Evolutionary conservation across 169 alveolate genomes (phyloP).

Genomic region (Pseudocohnilembus persalinus): DNA sequence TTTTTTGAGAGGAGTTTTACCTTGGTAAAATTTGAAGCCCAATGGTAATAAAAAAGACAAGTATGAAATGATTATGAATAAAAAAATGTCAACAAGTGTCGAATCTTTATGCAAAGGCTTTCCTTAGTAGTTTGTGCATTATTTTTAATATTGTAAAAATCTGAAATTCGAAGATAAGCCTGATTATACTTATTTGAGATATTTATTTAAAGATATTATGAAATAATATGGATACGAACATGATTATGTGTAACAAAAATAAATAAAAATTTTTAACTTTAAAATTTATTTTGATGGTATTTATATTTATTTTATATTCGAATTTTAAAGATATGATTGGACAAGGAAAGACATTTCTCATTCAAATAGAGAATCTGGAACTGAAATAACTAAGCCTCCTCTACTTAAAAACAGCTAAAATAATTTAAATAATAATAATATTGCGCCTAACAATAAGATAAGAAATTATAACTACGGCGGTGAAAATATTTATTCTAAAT

Average conservation of each 20-base stretch:
- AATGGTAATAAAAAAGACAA: constrained; percentile 65
- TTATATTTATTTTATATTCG: too few relatives aligned
- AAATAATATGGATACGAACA: constrained; percentile 45
- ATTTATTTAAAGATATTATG: constrained; percentile 55
- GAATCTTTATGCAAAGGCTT: constrained; percentile 65
- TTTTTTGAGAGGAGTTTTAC: constrained; percentile 77
- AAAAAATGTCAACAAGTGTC: constrained; percentile 64
- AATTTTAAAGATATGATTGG: not conserved
- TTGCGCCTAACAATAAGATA: not conserved
- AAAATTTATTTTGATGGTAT: too few relatives aligned
- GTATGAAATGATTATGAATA: constrained; percentile 66
- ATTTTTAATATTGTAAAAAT: constrained; percentile 68
- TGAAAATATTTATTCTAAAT: not conserved
- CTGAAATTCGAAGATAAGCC: constrained; percentile 86
- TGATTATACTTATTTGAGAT: constrained; percentile 72
- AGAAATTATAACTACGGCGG: not conserved
- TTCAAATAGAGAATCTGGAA: not conserved
- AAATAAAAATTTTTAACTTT: too few relatives aligned
- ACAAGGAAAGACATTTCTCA: not conserved
- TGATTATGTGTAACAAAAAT: constrained; percentile 35
- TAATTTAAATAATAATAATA: too few relatives aligned
- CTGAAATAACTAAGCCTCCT: not conserved
- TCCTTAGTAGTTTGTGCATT: constrained; percentile 71
- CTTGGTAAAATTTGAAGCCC: constrained; percentile 77
- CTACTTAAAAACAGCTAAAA: not conserved